Conservation (phyloP, 129 eudicot genomes). For the Silybum marianum region DNA sequence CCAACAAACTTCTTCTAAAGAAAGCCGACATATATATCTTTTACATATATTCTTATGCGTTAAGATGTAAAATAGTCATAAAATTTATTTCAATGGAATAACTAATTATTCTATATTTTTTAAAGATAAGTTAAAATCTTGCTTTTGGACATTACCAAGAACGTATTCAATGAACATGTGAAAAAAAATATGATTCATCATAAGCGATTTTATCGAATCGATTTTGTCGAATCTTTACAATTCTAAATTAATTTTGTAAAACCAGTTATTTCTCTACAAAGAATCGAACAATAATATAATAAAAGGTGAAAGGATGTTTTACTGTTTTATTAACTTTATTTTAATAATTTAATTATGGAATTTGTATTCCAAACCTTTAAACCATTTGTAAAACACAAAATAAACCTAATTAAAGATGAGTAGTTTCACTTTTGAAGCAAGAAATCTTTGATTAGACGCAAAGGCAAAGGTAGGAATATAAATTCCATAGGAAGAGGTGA, state of each 20-base stretch:
- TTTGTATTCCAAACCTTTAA: neutral
- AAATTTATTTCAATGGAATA: neutral
- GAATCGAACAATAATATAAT: neutral
- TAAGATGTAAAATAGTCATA: neutral
- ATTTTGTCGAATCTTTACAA: neutral
- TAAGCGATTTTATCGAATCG: neutral
- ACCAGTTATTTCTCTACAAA: neutral
- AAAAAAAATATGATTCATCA: neutral
- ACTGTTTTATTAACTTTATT: neutral
- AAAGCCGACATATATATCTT: neutral
- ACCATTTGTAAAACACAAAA: neutral
- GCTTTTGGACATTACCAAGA: neutral
- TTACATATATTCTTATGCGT: constrained; percentile 12
- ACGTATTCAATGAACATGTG: neutral
- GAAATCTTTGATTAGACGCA: constrained; percentile 19
- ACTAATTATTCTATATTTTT: neutral
- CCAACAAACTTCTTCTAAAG: neutral
- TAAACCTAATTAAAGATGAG: neutral
- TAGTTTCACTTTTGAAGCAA: constrained; percentile 12
- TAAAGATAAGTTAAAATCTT: neutral
- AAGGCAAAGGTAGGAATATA: constrained; percentile 24
- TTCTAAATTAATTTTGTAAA: neutral
- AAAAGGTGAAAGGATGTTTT: neutral
- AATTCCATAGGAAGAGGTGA: constrained; percentile 2
- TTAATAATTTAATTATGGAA: neutral